A percentile compares a stretch with the other conserved stretches of the same genome.
phyloP scores from a whole-genome alignment of 306 rosid species.

The Cucumis melo region DNA sequence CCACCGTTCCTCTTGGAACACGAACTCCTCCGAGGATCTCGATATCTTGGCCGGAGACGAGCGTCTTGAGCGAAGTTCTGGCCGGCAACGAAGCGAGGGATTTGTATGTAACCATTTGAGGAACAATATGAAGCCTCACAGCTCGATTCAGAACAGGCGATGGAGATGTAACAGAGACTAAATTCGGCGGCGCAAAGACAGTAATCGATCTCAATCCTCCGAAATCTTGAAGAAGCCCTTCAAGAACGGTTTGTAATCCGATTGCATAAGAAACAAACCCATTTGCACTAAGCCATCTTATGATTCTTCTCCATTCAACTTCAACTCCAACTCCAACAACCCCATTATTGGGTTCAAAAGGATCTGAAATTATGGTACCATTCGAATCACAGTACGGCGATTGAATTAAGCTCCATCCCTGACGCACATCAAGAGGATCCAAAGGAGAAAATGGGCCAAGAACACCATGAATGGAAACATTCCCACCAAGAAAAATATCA shows the following conservation, averaged over 20 bases:
- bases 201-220: constrained; percentile 23
- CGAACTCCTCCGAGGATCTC: constrained; percentile 26
- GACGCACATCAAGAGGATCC: constrained; percentile 15
- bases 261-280: constrained; percentile 37
- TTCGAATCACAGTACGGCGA: constrained; percentile 21
- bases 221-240: constrained; percentile 29
- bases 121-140: constrained; percentile 60
- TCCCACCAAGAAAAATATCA: constrained; percentile 28
- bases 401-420: constrained; percentile 22
- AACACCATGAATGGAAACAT: constrained; percentile 54
- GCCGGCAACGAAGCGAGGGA: constrained; percentile 34
- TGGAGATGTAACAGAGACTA: constrained; percentile 23
- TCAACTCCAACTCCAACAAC: constrained; percentile 8
- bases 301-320: constrained; percentile 36
- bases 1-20: constrained; percentile 17
- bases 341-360: constrained; percentile 8
- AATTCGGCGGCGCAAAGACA: constrained; percentile 55
- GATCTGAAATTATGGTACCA: constrained; percentile 4
- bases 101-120: constrained; percentile 29
- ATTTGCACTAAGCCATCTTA: constrained; percentile 34
- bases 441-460: constrained; percentile 36
- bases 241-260: constrained; percentile 45
- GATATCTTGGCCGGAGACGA: constrained; percentile 23
- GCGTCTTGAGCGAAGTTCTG: constrained; percentile 30
- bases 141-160: constrained; percentile 24